Evolutionary conservation across 2,329 filamentous ascomycete genomes (phyloP), one percentile per base, ranked within the genome.

Genomic region (Ascochyta koolunga): DNA sequence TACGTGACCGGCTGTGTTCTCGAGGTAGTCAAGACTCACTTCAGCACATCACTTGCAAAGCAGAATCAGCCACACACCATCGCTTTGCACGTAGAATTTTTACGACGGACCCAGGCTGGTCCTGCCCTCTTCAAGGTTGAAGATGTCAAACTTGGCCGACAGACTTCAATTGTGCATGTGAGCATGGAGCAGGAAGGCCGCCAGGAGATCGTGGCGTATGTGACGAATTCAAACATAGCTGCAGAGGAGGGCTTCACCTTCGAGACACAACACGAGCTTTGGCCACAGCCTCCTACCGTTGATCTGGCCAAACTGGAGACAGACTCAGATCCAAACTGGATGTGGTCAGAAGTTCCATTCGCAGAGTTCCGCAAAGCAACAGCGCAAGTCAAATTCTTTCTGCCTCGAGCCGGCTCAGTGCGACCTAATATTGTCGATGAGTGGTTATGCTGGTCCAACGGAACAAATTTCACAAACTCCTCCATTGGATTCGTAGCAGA

Each of bases 401-500:
- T 83, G 44, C 82, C 84, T 19, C 73, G 80, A 49, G 37, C 76
- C 16, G 79, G 79, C 0, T 78, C 82, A 46, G 64, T 60, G 15
- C 53, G 65, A 9, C 68, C 61, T 10, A 75, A 72, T 41, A 68
- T 77, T 25, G 77, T 83, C 4, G 88, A 91, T 66, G 80, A 89
- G 70, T 93, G 89, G 89, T 76, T 89, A 3, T 81, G 84, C 22
- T 81, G 89, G 49, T 73, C 78, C 1, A 84, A 83, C 13, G 81
- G 82, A 1, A 82, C 83, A 54, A 80, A 75, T 32, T 90, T 89
- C 77, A 90, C 83, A 1, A 82, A 89, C 61, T 80, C 82, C 3
- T 79, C 81, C 1, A 76, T 93, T 2, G 87, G 84, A 0, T 91
- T 84, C 62, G 76, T 91, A 6, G 79, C 80, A 16, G 90, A 93